Base-by-base conservation (phyloP, 306 rosid species). In the Prunus kanzakura region DNA sequence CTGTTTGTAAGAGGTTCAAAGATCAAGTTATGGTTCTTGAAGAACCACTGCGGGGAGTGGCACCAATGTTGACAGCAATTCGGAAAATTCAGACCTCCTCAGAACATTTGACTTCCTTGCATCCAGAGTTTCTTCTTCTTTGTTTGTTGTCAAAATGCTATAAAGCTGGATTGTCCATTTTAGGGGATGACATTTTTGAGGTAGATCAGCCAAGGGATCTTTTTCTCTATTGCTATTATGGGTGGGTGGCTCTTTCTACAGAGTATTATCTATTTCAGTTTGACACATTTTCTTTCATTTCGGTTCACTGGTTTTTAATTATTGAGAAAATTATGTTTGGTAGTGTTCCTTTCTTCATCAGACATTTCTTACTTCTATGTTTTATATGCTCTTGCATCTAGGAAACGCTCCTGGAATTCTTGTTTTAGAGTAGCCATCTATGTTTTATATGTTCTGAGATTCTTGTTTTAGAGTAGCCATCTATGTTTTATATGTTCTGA, bases 221-320 rank as follows among this genome's bases (percentile, higher is more conserved):
- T 75, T 91, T 89, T 77, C 99, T 95, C 70, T 95, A 91, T 78
- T 88, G 93, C 84, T 95, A 95, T 87, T 95, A 95, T 11, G 99
- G 99, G 99, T 95, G 47, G 11, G 93, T 60, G 78, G 55, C 73
- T 72, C 72, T 80, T 69, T 38, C 73, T 45, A 19, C 65, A 23
- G 38, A 18, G 58, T 46, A 27, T 75, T 64, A 20, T 58, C 60
- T 67, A 30, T 76, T 50, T 65, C 45, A 60, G 25, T 71, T 62
- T 75, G 19, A 35, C 41, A 35, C 41, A 35, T 35, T 35, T 35
- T 6, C 46, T 62, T 20, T 64, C 65, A 30, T 22, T 66, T 56
- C 23, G n/a, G 62, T 47, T 38, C n/a, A 18, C 58, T 29, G 41
- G 7, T n/a, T 60, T 23, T 23, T 20, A 19, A 10, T 20, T 13